These are phyloP conservation scores for Blakeslea trispora DNA, from an alignment of 371 early-diverging fungal genomes.

Conservation along the genomic window DNA sequence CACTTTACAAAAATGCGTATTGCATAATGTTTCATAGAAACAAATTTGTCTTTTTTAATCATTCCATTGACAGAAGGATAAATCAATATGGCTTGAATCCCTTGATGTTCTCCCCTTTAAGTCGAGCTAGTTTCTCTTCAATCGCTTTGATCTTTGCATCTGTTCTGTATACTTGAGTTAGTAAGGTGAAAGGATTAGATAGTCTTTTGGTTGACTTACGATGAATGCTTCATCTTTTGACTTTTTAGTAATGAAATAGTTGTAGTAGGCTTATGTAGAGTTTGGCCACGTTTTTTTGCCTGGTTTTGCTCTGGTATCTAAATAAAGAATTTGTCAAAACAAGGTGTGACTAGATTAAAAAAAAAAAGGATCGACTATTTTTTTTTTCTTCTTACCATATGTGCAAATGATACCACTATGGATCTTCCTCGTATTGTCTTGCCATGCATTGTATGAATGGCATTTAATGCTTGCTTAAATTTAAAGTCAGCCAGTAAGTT, in stretches of 20 bases:
- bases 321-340: constrained; percentile 1
- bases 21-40: no score
- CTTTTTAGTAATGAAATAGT: constrained; percentile 43
- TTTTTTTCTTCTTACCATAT: constrained; percentile 52
- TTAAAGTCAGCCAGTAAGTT: background rate
- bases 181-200: background rate
- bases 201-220: constrained; percentile 22
- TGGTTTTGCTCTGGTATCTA: constrained; percentile 36
- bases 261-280: constrained; percentile 18
- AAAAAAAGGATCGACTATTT: background rate
- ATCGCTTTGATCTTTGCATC: constrained; percentile 66
- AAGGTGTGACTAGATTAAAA: background rate
- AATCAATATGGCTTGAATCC: background rate
- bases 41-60: no score
- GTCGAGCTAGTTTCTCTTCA: constrained; percentile 51
- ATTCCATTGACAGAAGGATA: background rate
- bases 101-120: constrained; percentile 2
- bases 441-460: constrained; percentile 55
- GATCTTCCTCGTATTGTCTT: constrained; percentile 53
- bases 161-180: constrained; percentile 41
- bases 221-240: constrained; percentile 48
- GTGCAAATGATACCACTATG: constrained; percentile 60
- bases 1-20: no score
- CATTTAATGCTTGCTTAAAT: constrained; percentile 52
- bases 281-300: constrained; percentile 20